Conservation (phyloP, 1,139 yeast species). For the Scheffersomyces illinoinensis region DNA sequence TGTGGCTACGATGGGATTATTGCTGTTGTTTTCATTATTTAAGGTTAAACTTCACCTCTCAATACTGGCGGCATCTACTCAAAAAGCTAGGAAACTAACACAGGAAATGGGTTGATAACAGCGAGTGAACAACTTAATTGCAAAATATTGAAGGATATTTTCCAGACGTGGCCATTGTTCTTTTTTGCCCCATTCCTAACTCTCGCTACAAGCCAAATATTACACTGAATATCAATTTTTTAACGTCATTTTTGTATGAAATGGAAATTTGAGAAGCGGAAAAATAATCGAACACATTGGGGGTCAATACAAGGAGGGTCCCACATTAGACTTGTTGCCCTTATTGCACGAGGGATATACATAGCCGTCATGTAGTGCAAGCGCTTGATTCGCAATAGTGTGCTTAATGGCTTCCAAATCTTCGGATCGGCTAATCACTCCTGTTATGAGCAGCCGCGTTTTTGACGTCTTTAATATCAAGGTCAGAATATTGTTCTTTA, state of each 20-base stretch:
- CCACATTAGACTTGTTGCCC: neutral
- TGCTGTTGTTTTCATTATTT: neutral
- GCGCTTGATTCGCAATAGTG: neutral
- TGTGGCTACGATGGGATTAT: neutral
- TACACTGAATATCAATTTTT: neutral
- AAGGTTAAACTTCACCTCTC: neutral
- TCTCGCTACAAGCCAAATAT: neutral
- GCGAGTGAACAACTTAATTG: neutral
- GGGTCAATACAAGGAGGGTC: neutral
- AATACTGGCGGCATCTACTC: neutral
- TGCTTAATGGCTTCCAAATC: neutral
- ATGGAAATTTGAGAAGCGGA: neutral
- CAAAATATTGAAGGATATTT: neutral
- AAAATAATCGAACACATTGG: neutral
- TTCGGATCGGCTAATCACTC: neutral
- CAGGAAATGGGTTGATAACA: neutral
- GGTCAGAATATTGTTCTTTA: neutral
- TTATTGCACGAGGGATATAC: neutral
- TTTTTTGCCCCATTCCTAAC: neutral
- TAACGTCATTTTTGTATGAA: neutral
- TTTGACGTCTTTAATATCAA: neutral
- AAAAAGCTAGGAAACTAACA: neutral
- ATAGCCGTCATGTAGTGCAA: neutral
- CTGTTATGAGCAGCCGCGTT: neutral
- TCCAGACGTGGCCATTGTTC: neutral